These are phyloP conservation scores for Fraxinus dipetala DNA, from an alignment of 305 asterid species.

Conservation along the genomic window DNA sequence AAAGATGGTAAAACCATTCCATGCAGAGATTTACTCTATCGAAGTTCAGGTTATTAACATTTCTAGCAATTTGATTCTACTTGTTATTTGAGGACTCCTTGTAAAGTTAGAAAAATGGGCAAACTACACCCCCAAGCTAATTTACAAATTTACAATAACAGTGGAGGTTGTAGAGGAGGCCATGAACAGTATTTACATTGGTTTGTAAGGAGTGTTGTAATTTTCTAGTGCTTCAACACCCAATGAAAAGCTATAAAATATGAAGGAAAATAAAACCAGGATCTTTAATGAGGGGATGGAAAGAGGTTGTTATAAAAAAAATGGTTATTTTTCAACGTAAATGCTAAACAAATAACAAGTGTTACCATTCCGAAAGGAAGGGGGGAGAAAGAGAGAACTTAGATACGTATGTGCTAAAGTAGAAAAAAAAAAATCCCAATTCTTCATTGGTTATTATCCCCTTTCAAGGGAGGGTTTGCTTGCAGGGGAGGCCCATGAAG, in stretches of 20 bases:
- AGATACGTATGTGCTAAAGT: not conserved
- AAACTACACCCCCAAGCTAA: not conserved
- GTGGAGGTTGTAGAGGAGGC: not conserved
- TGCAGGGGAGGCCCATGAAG: not conserved
- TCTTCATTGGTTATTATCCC: not conserved
- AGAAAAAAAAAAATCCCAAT: not conserved
- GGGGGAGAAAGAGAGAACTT: not conserved
- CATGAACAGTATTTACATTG: not conserved
- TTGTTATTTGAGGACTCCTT: not conserved
- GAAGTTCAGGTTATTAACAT: not conserved
- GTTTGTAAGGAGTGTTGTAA: not conserved
- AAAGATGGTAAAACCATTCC: not conserved
- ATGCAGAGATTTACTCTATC: not conserved
- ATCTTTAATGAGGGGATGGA: not conserved
- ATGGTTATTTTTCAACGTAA: not conserved
- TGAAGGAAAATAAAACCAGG: not conserved
- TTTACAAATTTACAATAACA: not conserved
- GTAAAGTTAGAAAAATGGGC: not conserved
- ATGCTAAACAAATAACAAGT: not conserved
- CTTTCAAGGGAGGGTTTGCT: not conserved
- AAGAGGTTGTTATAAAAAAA: not conserved
- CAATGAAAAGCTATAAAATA: not conserved
- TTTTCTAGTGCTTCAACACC: not conserved
- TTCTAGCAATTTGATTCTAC: not conserved
- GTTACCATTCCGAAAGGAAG: not conserved